Percentiles rank a stretch among this genome's conserved stretches.
Evolutionary conservation across 768 basidiomycete species (phyloP).

Genomic region (Boletus subparvulus): DNA sequence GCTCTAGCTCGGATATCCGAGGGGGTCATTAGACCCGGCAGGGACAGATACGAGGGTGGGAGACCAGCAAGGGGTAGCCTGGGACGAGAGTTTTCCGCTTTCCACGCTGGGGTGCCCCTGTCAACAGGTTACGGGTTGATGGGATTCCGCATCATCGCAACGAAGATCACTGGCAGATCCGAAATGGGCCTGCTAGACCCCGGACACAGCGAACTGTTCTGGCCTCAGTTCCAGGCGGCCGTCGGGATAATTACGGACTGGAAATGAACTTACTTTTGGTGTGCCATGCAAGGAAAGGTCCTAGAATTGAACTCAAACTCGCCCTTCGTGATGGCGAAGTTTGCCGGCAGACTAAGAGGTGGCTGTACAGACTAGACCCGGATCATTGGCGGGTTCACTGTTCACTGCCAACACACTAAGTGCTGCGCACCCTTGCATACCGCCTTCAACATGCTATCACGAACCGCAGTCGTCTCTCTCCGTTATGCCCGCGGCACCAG

Average conservation of each 20-base stretch:
- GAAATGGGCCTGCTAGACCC: conserved; percentile 16
- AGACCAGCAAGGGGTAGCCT: conserved; percentile 16
- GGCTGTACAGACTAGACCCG: conserved; percentile 19
- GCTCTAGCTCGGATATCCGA: conserved; percentile 18
- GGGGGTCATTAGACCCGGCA: conserved; percentile 7
- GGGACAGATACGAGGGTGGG: conserved; percentile 12
- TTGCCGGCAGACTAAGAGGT: not conserved
- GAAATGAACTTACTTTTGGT: conserved; percentile 4
- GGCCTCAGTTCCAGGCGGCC: conserved; percentile 1
- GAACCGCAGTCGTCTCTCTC: conserved; percentile 14
- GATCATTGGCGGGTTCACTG: not conserved
- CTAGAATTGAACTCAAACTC: not conserved
- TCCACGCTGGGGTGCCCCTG: conserved; percentile 34
- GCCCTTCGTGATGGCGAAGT: not conserved
- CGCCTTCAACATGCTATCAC: conserved; percentile 23
- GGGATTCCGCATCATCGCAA: conserved; percentile 24
- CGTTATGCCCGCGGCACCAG: conserved; percentile 20
- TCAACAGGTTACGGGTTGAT: conserved; percentile 15
- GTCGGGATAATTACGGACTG: not conserved
- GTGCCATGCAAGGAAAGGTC: not conserved
- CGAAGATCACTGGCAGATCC: conserved; percentile 28
- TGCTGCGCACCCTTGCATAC: not conserved
- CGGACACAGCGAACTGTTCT: conserved; percentile 10
- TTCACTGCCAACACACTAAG: not conserved
- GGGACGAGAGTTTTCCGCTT: conserved; percentile 17